Base-by-base conservation (phyloP, 192 early-diverging fungal genomes). In the Endogone sp. region DNA sequence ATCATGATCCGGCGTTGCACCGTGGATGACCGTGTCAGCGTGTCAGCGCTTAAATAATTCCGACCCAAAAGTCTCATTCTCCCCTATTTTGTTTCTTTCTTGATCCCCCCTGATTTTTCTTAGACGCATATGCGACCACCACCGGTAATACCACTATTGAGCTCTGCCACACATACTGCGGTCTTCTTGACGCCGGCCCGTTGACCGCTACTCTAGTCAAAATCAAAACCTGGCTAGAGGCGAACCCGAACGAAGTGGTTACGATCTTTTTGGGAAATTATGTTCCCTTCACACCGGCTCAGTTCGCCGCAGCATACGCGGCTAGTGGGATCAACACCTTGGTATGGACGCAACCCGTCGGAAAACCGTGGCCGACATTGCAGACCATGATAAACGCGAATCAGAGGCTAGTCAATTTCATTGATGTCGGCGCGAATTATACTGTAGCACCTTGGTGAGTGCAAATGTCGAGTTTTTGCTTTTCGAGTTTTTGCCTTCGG, bases 181-280 rank as follows among this genome's bases (percentile, higher is more conserved):
- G 55, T 25, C 67, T 91, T 27, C 72, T 88, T 60, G 86, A 91
- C 69, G 85, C 71, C 13, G 88, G 89, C 1, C 70, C 82, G 37
- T 74, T 88, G 24, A 79, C 78, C 3, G 70, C 75, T 56, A 81
- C 83, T 23, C 79, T 95, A 27, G 64, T 72, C 16, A 63, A 76
- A 63, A 76, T 93, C 49, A 79, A 77, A 56, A 66, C 74, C 6
- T 95, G 82, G 63, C 54, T 95, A 62, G 84, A 89, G n/a, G 49
- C 37, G 24, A 88, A 95, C 69, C 81, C 78, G 24, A 81, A 88
- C 70, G 91, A 95, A 72, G 88, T 95, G 8, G 60, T 95, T 13
- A 89, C 91, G 16, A 88, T 95, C 61, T 88, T 89, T 67, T 83
- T 90, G 72, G 86, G 90, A 62, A 92, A 93, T 70, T 69, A 75